A percentile compares a stretch with the other conserved stretches of the same genome.
phyloP scores from a whole-genome alignment of 257 asterid genomes.

The Plantago ovata region DNA sequence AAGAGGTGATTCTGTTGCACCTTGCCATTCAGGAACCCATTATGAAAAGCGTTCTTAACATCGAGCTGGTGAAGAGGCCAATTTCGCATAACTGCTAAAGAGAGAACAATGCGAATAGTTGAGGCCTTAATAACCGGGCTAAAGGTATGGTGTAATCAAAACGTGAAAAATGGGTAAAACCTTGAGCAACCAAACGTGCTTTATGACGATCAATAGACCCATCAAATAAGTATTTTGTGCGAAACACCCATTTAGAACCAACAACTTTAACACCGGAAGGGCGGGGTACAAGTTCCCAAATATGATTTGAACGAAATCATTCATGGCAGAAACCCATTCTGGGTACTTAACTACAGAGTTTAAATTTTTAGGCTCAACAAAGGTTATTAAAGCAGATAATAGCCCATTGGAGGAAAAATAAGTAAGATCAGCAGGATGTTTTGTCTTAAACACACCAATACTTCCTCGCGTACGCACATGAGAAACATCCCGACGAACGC shows the following conservation, averaged over 20 bases:
- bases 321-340: not conserved
- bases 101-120: not conserved
- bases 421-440: no score
- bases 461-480: no score
- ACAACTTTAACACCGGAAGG: not conserved
- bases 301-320: not conserved
- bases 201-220: not conserved
- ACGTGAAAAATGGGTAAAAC: no score
- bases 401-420: no score
- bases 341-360: not conserved
- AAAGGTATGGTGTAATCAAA: not conserved
- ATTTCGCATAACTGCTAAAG: not conserved
- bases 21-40: not conserved
- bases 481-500: no score
- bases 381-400: not conserved
- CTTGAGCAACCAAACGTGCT: not conserved
- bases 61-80: not conserved
- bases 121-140: not conserved
- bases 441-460: no score
- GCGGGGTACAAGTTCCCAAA: not conserved
- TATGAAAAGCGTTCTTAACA: no score
- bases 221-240: not conserved
- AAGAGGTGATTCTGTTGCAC: no score
- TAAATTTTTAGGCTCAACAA: not conserved
- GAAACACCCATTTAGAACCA: no score